These are phyloP conservation scores for Coniochaeta prunicola DNA, from an alignment of 2,329 filamentous ascomycete genomes.

Conservation along the genomic window DNA sequence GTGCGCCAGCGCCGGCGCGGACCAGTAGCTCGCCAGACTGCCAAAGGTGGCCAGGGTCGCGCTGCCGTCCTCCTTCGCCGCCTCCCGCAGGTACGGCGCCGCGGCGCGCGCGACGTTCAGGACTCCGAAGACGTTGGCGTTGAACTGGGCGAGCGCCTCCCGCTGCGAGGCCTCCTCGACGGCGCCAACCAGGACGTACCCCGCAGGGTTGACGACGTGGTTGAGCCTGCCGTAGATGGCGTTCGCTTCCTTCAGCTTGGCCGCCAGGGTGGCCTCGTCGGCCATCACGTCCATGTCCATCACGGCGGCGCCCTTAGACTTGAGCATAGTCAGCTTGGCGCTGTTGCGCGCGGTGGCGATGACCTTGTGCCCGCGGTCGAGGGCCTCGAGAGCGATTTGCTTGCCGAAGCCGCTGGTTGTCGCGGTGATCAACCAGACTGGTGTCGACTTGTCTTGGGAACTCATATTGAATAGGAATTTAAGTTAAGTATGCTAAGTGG, in stretches of 20 bases:
- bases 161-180: conserved; percentile 21
- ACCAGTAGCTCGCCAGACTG: conserved; percentile 34
- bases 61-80: conserved; percentile 3
- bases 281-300: conserved; percentile 19
- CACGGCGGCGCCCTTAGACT: conserved; percentile 15
- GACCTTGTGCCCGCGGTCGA: conserved; percentile 30
- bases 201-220: conserved; percentile 17
- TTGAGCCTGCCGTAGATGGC: conserved; percentile 14
- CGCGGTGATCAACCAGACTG: conserved; percentile 31
- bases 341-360: conserved; percentile 30
- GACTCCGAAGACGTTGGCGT: conserved; percentile 47
- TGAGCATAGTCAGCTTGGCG: conserved; percentile 14
- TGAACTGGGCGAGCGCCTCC: conserved; percentile 31
- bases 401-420: conserved; percentile 32
- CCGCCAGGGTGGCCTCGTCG: conserved; percentile 10
- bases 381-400: conserved; percentile 24
- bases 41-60: conserved; percentile 35
- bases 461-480: not conserved
- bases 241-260: conserved; percentile 8
- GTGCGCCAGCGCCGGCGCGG: conserved; percentile 21
- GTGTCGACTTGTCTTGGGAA: not conserved
- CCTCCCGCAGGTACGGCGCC: conserved; percentile 35
- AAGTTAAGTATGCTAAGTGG: not conserved
- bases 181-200: conserved; percentile 19
- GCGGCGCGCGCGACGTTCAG: conserved; percentile 41